A percentile compares a stretch with the other conserved stretches of the same genome.
phyloP scores from a whole-genome alignment of 73 alveolate species.

The Uronychia binucleata region DNA sequence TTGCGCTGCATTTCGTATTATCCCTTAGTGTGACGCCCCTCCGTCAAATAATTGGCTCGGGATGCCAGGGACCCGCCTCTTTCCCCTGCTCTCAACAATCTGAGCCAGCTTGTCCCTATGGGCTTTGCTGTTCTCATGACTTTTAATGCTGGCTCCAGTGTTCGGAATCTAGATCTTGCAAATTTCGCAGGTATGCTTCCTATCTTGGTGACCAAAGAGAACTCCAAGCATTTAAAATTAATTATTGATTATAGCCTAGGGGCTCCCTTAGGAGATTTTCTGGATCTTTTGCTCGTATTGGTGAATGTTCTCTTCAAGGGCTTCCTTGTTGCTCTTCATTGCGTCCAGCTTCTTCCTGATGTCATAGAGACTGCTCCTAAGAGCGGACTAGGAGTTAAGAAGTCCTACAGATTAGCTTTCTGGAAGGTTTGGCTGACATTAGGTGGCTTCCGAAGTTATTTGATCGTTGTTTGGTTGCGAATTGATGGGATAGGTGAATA shows the following conservation, averaged over 20 bases:
- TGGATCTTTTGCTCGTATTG: constrained; percentile 13
- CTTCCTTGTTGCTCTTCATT: constrained; percentile 41
- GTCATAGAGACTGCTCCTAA: constrained; percentile 25
- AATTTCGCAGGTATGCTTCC: not conserved
- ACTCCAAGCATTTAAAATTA: constrained; percentile 11
- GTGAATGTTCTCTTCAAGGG: constrained; percentile 27
- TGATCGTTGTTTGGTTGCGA: too few species aligned
- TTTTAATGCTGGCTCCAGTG: not conserved
- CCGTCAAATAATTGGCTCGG: not conserved
- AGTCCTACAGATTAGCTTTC: too few species aligned
- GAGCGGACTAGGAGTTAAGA: constrained; percentile 13
- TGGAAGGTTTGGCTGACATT: too few species aligned
- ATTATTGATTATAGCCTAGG: not conserved
- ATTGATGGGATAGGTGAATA: too few species aligned
- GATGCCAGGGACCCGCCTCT: not conserved
- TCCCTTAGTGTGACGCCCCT: too few species aligned
- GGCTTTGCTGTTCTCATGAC: not conserved
- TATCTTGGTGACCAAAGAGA: not conserved
- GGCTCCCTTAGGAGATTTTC: constrained; percentile 9
- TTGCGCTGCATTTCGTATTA: not conserved
- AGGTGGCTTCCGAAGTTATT: too few species aligned
- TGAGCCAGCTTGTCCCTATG: not conserved
- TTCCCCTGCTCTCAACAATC: not conserved
- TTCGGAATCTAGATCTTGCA: not conserved
- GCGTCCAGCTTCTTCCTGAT: constrained; percentile 18